Evolutionary conservation across 164 flowering plant species (phyloP).

Genomic region (Cinnamomum micranthum): DNA sequence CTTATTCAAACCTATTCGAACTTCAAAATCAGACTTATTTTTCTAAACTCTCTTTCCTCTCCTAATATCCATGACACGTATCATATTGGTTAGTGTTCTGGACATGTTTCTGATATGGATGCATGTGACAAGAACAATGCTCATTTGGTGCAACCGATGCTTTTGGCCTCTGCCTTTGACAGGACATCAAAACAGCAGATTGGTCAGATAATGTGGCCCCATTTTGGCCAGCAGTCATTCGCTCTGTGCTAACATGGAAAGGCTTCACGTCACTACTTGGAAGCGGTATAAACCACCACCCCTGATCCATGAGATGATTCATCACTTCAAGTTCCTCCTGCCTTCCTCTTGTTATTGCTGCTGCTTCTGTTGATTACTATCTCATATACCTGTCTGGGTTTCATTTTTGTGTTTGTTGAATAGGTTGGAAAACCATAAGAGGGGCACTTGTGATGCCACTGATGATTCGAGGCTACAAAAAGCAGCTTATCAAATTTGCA

Average conservation of each 20-base stretch:
- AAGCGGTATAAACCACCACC: constrained; percentile 40
- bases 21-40: no score
- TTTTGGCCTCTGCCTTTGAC: not conserved
- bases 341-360: not conserved
- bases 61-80: no score
- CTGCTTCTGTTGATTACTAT: not conserved
- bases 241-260: constrained; percentile 78
- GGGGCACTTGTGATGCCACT: constrained; percentile 89
- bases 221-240: constrained; percentile 96
- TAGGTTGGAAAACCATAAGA: constrained; percentile 82
- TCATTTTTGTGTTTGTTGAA: not conserved
- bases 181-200: constrained; percentile 86
- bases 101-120: not conserved
- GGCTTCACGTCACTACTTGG: constrained; percentile 73
- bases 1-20: no score
- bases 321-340: not conserved
- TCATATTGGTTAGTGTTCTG: no score
- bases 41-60: no score
- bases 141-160: no score
- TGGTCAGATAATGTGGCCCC: constrained; percentile 94
- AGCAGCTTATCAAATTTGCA: constrained; percentile 71
- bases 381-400: not conserved
- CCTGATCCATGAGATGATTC: not conserved
- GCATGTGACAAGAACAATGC: no score
- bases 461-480: constrained; percentile 88